Percentiles rank a stretch among this genome's conserved stretches.
Evolutionary conservation across 805 yeast genomes (phyloP).

Genomic region (Brettanomyces bruxellensis): DNA sequence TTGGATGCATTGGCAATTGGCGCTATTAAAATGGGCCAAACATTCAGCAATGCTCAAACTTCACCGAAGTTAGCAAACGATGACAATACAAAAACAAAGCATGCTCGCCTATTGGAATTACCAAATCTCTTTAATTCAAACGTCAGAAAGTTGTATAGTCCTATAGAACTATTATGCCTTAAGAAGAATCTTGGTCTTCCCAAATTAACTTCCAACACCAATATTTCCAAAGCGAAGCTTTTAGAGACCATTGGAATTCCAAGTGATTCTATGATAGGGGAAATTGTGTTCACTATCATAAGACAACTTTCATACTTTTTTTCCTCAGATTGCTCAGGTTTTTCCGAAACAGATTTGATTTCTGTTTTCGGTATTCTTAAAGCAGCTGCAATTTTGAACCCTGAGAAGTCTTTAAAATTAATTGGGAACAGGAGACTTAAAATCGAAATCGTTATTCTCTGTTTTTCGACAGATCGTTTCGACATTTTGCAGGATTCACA

Average conservation of each 20-base stretch:
- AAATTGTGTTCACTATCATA: conserved; percentile 31
- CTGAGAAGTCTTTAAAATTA: conserved; percentile 30
- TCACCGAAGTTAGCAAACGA: not conserved
- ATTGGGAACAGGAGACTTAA: conserved; percentile 22
- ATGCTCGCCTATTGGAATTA: too few species aligned
- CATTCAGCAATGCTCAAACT: not conserved
- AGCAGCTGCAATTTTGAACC: conserved; percentile 33
- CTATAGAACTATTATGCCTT: conserved; percentile 17
- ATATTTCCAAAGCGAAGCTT: conserved; percentile 21
- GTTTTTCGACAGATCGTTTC: not conserved
- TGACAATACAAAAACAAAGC: not conserved
- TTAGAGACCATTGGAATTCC: conserved; percentile 27
- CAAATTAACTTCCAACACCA: conserved; percentile 15
- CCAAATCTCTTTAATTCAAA: too few species aligned
- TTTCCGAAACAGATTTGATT: conserved; percentile 15
- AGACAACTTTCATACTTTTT: conserved; percentile 27
- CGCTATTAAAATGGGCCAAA: conserved; percentile 1
- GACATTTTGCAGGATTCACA: not conserved
- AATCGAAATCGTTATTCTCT: not conserved
- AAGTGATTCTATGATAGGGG: conserved; percentile 21
- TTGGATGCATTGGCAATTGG: too few species aligned
- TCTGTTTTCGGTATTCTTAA: conserved; percentile 33
- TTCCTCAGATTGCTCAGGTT: conserved; percentile 5
- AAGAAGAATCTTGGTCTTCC: conserved; percentile 14
- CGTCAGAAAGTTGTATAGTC: not conserved